Conservation (phyloP, 371 early-diverging fungal species). For the Dichotomocladium elegans region DNA sequence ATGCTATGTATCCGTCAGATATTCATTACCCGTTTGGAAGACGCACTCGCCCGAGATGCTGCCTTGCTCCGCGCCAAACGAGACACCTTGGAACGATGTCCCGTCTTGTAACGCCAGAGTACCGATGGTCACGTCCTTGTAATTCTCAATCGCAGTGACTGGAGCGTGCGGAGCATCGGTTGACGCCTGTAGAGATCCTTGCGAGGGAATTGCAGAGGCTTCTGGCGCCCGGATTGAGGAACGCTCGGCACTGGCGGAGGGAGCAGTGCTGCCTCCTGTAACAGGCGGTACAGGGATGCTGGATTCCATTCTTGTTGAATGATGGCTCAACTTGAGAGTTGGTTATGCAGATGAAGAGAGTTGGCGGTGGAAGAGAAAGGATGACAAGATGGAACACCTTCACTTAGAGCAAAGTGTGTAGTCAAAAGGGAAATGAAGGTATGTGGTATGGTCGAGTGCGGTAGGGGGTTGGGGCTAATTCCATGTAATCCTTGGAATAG, state of each 20-base stretch:
- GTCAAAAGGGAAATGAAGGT: neutral
- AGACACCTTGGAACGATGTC: slow-evolving; percentile 81
- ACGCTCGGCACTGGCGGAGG: slow-evolving; percentile 14
- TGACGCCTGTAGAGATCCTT: slow-evolving; percentile 33
- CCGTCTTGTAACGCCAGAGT: slow-evolving; percentile 85
- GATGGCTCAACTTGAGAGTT: too few species aligned
- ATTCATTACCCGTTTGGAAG: slow-evolving; percentile 88
- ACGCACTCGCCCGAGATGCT: slow-evolving; percentile 95
- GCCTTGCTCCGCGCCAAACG: slow-evolving; percentile 87
- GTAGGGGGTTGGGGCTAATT: too few species aligned
- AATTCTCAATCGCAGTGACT: slow-evolving; percentile 49
- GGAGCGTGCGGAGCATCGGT: slow-evolving; percentile 47
- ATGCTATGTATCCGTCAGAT: neutral
- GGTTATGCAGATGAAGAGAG: slow-evolving; percentile 2
- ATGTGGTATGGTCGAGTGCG: neutral
- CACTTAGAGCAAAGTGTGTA: neutral
- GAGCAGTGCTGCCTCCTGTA: slow-evolving; percentile 31
- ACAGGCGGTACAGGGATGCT: slow-evolving; percentile 39
- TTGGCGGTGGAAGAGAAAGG: too few species aligned
- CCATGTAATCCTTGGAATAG: too few species aligned
- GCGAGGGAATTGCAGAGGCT: slow-evolving; percentile 35
- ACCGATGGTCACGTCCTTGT: slow-evolving; percentile 52
- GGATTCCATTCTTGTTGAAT: slow-evolving; percentile 26
- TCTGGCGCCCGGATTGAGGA: slow-evolving; percentile 24
- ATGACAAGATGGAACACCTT: too few species aligned